Evolutionary conservation across 345 rosid species (phyloP), one percentile per base, ranked within the genome.

Genomic region (Melaleuca alternifolia): DNA sequence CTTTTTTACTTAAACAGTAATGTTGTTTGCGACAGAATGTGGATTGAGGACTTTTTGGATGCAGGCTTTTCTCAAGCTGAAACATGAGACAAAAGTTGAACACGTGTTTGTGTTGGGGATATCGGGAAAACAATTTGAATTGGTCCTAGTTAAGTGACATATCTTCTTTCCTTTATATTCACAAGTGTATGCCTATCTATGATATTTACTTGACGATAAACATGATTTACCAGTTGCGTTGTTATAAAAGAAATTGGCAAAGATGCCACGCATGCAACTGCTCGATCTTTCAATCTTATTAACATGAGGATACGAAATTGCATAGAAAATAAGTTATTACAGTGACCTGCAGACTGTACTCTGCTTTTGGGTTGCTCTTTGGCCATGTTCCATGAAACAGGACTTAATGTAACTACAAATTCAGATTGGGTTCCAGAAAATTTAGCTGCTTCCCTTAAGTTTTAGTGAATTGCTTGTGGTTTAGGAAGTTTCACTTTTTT

Each of bases 51-150:
- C 84, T 76, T 90, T 91, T 86, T 89, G 86, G 89, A 28, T 92
- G 89, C 95, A 98, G 99, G 96, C 98, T 84, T 92, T 95, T 91
- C 93, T 98, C 86, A 98, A 93, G 90, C 92, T 98, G 91, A 95
- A 90, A 84, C 99, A 98, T 85, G 99, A 94, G 89, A 90, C 93
- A 51, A 93, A 93, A 87, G 96, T 95, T 87, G 99, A 98, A 86
- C 97, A 98, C 89, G 86, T 94, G 85, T 96, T 95, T 91, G 90
- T 98, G 88, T 94, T 98, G 87, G 92, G 91, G 54, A 93, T 88
- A 89, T 90, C 98, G 57, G 96, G 96, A 89, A 94, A 95, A 87
- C 91, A 93, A 90, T 94, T 95, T 89, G 95, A 96, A 87, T 88
- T 95, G 76, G 89, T 93, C 92, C 94, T 98, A 89, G 99, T 98